Conservation (phyloP, 768 basidiomycete species). For the Mycena rosella region DNA sequence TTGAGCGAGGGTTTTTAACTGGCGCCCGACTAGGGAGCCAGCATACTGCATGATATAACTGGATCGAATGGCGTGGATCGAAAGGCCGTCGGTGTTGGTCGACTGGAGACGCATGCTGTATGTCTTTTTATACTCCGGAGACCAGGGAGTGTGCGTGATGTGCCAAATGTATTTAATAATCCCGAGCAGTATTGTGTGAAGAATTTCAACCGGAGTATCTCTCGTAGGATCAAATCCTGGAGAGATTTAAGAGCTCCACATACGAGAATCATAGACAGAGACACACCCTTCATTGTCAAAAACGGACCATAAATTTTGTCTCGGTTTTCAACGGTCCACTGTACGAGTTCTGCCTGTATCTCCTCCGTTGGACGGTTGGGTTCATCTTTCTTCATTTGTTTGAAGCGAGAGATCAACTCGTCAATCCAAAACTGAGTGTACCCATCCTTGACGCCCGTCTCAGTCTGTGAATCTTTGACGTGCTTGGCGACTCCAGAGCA, state of each 20-base stretch:
- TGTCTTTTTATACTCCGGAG: too few species aligned
- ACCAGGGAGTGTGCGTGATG: neutral
- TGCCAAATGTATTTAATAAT: conserved; percentile 56
- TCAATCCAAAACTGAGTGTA: too few species aligned
- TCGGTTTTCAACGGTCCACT: conserved; percentile 1
- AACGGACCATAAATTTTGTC: neutral
- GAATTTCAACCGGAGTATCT: conserved; percentile 18
- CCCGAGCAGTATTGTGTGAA: conserved; percentile 38
- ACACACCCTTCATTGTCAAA: conserved; percentile 2
- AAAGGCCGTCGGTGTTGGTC: neutral
- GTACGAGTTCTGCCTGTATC: neutral
- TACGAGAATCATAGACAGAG: too few species aligned
- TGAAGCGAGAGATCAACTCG: conserved; percentile 42
- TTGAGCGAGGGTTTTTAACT: too few species aligned
- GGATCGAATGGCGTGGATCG: neutral
- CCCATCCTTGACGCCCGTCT: too few species aligned
- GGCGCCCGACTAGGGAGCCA: neutral
- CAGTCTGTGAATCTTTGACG: too few species aligned
- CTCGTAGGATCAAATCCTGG: conserved; percentile 45
- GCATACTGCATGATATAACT: conserved; percentile 1
- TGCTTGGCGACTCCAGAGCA: conserved; percentile 48
- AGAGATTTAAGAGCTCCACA: neutral
- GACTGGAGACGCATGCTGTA: too few species aligned
- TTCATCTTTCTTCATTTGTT: conserved; percentile 16
- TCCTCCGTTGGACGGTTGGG: neutral